These are phyloP conservation scores for Aspergillus puulaauensis DNA, from an alignment of 2,329 filamentous ascomycete species.

Conservation along the genomic window DNA sequence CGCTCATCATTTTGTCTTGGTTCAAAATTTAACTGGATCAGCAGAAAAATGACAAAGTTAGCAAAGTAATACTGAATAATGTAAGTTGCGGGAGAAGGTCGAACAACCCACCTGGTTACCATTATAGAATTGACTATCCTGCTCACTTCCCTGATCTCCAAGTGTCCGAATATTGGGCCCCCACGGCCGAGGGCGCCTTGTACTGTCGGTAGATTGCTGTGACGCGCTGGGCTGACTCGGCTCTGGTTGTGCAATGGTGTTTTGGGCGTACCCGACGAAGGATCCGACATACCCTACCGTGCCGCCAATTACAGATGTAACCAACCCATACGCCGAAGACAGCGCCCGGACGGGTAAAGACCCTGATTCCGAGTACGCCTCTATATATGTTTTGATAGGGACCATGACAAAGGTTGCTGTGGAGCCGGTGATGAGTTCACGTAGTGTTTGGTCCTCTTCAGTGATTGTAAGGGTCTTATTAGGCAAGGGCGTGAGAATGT, in stretches of 20 bases:
- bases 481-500: conserved; percentile 75
- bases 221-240: conserved; percentile 6
- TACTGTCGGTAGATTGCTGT: conserved; percentile 6
- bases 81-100: background rate
- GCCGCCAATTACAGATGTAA: conserved; percentile 44
- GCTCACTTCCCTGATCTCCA: conserved; percentile 54
- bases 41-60: background rate
- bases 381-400: conserved; percentile 62
- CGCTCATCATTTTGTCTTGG: conserved; percentile 16
- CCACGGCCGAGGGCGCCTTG: conserved; percentile 16
- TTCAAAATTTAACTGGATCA: conserved; percentile 23
- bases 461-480: conserved; percentile 71
- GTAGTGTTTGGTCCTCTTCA: conserved; percentile 70
- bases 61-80: background rate
- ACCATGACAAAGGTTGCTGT: conserved; percentile 81
- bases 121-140: conserved; percentile 76
- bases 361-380: conserved; percentile 53
- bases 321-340: conserved; percentile 41
- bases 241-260: conserved; percentile 15
- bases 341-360: conserved; percentile 43
- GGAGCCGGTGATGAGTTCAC: conserved; percentile 70
- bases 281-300: conserved; percentile 45
- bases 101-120: conserved; percentile 72
- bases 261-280: conserved; percentile 42
- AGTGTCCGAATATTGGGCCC: conserved; percentile 53